These are phyloP conservation scores for Raffaelea arxii DNA, from an alignment of 2,329 filamentous ascomycete species.

Conservation along the genomic window DNA sequence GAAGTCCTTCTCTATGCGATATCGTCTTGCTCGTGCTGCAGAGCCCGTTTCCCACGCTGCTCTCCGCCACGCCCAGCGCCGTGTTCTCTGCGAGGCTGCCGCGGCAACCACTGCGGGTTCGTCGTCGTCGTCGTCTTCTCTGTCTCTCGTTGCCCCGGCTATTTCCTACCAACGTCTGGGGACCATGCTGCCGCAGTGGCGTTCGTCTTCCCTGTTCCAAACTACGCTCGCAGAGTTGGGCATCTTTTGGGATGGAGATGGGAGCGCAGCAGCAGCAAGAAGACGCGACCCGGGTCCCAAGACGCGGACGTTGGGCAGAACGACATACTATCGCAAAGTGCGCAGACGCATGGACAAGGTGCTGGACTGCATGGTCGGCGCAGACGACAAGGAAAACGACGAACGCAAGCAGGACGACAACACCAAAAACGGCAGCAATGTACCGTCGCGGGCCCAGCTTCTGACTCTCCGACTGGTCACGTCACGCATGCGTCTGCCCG, in stretches of 20 bases:
- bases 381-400: not conserved
- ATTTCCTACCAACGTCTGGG: not conserved
- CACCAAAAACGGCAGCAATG: no score
- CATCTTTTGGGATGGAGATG: not conserved
- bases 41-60: not conserved
- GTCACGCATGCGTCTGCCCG: not conserved
- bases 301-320: not conserved
- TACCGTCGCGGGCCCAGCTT: not conserved
- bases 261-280: no score
- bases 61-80: not conserved
- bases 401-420: not conserved
- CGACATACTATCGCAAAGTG: not conserved
- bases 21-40: no score
- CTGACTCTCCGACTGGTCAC: not conserved
- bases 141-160: no score
- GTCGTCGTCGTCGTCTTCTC: not conserved
- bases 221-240: not conserved
- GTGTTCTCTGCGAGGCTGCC: not conserved
- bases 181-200: not conserved
- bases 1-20: no score
- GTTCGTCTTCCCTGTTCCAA: not conserved
- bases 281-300: not conserved
- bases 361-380: no score
- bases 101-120: not conserved
- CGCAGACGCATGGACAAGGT: no score